Base-by-base conservation (phyloP, 352 stramenopile species). In the Salisapilia sapeloensis region DNA sequence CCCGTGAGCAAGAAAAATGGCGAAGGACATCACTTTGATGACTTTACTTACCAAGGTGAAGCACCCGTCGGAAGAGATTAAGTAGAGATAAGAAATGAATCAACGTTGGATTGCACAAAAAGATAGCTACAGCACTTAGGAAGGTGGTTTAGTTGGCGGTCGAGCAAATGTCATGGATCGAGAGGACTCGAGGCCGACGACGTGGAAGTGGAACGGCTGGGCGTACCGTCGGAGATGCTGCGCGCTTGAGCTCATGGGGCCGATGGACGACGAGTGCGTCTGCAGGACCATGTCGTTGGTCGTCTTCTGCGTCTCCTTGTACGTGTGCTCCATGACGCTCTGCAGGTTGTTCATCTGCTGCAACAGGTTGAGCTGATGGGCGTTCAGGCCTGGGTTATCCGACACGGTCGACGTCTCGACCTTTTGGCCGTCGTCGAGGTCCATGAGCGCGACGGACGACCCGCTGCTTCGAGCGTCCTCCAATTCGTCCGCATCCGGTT, bases 41-140 rank as follows among this genome's bases (percentile, higher is more conserved):
- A 91, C 54, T 91, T 91, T 44, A 84, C 71, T 38, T 91, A 86
- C 52, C 72, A 89, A 42, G 76, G 89, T 56, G 71, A 91, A 1
- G 23, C 42, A 28, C 6, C n/a, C n/a, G n/a, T n/a, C n/a, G n/a
- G n/a, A n/a, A n/a, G n/a, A n/a, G n/a, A n/a, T n/a, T n/a, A n/a
- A n/a, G n/a, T n/a, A n/a, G n/a, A n/a, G n/a, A n/a, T n/a, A n/a
- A n/a, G n/a, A n/a, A n/a, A n/a, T n/a, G n/a, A n/a, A n/a, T n/a
- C n/a, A n/a, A n/a, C n/a, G n/a, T n/a, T n/a, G n/a, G n/a, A n/a
- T n/a, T n/a, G n/a, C n/a, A n/a, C n/a, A n/a, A n/a, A n/a, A n/a
- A n/a, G n/a, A n/a, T n/a, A n/a, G n/a, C n/a, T n/a, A n/a, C n/a
- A n/a, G n/a, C n/a, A n/a, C n/a, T n/a, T n/a, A n/a, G n/a, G n/a